These are phyloP conservation scores for Jamesozyma lodderae DNA, from an alignment of 805 yeast species.

Conservation along the genomic window DNA sequence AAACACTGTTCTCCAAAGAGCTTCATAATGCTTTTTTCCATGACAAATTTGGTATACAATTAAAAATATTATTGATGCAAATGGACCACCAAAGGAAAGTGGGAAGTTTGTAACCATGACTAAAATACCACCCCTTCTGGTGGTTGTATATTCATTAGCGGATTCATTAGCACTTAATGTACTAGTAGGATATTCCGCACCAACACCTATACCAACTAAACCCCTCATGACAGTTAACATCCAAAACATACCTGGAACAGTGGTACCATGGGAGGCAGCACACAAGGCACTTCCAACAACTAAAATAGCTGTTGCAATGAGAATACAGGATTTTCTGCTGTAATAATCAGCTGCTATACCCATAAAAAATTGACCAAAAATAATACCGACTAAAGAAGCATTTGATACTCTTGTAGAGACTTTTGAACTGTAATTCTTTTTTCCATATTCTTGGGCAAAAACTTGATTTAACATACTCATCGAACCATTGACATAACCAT, in stretches of 20 bases:
- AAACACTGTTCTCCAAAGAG: conserved; percentile 4
- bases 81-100: conserved; percentile 3
- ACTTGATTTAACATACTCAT: conserved; percentile 6
- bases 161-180: conserved; percentile 5
- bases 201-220: conserved; percentile 6
- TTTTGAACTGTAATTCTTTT: conserved; percentile 2
- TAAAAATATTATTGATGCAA: conserved; percentile 1
- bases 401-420: conserved; percentile 5
- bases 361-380: conserved; percentile 5
- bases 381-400: conserved; percentile 5
- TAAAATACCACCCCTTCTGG: conserved; percentile 3
- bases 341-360: conserved; percentile 6
- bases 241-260: conserved; percentile 5
- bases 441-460: conserved; percentile 3
- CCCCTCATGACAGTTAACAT: conserved; percentile 6
- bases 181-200: conserved; percentile 6
- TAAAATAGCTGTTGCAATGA: conserved; percentile 3
- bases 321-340: conserved; percentile 3
- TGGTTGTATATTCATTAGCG: conserved; percentile 5
- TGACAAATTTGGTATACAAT: conserved; percentile 3
- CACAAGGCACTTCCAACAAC: conserved; percentile 4
- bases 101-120: conserved; percentile 4
- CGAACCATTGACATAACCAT: conserved; percentile 5
- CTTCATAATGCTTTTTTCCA: conserved; percentile 3
- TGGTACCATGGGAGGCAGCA: conserved; percentile 5